Evolutionary conservation across 306 rosid species (phyloP), one percentile per base, ranked within the genome.

Genomic region (Rosa rugosa): DNA sequence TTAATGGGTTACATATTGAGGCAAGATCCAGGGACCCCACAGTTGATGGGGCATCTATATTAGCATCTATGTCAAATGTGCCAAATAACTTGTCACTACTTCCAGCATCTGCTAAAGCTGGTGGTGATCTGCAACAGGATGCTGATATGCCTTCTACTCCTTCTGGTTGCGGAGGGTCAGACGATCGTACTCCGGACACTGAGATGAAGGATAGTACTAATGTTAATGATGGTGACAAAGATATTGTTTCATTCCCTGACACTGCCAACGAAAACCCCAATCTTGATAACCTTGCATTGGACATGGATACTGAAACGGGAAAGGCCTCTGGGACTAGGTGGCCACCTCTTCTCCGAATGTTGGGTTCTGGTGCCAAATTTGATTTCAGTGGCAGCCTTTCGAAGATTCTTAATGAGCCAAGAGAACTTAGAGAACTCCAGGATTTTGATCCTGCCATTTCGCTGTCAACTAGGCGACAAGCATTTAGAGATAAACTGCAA

Each of bases 21-120:
- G 88, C 85, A 31, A 89, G 98, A 87, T 80, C 99, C 78, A 89
- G 98, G 75, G 99, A 95, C 77, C 84, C 92, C 70, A 89, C 99
- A 76, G 99, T 93, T 76, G 92, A 93, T 62, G 98, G 96, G 53
- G 94, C 97, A 49, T 91, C 99, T 38, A 92, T 95, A 81, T 85
- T 95, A 79, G 94, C 97, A 23, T 89, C 99, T n/a, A 80, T 93
- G 80, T 87, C 99, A 71, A 85, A 84, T 84, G 69, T 85, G 76
- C 87, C 85, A 59, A 85, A 90, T 82, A 97, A 89, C 73, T 84
- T 89, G 68, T 84, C 96, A 40, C 80, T 83, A 66, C 86, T 89
- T 81, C 83, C 94, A 18, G 89, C 95, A 22, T 85, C 94, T 73
- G 77, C 82, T 67, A 93, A 89, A 86, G 75, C 91, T 56, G 80